A percentile compares a stretch with the other conserved stretches of the same genome.
Evolutionary conservation across 2,329 filamentous ascomycete genomes (phyloP).

Genomic region (Tolypocladium tundrense): DNA sequence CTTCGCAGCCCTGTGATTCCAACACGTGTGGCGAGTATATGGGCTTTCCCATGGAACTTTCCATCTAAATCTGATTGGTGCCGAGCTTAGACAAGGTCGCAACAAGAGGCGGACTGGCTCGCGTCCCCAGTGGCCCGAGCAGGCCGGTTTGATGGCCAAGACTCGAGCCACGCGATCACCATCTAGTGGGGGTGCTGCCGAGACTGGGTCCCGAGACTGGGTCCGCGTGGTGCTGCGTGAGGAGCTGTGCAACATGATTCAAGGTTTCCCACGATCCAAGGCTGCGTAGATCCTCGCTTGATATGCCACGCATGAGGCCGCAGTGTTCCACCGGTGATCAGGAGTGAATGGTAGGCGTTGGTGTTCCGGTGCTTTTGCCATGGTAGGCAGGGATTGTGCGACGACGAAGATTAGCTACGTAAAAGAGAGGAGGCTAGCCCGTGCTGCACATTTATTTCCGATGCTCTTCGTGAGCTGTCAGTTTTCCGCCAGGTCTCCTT

Average conservation of each 20-base stretch:
- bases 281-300: neutral
- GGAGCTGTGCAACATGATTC: neutral
- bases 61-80: neutral
- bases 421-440: neutral
- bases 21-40: neutral
- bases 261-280: neutral
- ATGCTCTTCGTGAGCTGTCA: neutral
- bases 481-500: neutral
- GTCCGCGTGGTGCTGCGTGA: neutral
- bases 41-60: neutral
- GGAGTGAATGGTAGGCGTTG: neutral
- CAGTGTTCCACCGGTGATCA: neutral
- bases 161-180: neutral
- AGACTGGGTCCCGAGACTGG: slow-evolving; percentile 1
- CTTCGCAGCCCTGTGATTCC: neutral
- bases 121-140: neutral
- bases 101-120: neutral
- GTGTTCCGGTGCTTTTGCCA: neutral
- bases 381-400: neutral
- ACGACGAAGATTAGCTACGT: neutral
- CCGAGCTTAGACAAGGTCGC: neutral
- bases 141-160: neutral
- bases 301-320: neutral
- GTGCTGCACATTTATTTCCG: no score
- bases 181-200: slow-evolving; percentile 1